phyloP scores from a whole-genome alignment of 1,139 yeast genomes.

The Suhomyces bokatorum region DNA sequence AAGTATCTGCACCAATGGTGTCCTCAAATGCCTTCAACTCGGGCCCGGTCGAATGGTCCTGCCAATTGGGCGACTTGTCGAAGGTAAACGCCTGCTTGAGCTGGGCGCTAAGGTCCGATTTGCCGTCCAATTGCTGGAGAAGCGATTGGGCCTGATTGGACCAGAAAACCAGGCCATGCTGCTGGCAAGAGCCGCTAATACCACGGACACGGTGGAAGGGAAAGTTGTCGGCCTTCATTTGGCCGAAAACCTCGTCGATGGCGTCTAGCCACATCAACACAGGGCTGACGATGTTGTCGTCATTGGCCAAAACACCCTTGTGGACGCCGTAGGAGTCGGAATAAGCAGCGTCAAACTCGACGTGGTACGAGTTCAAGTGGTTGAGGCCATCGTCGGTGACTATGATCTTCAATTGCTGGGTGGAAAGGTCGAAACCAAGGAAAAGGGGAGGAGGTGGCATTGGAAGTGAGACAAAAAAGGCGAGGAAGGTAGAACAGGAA shows the following conservation, averaged over 20 bases:
- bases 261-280: slow-evolving; percentile 91
- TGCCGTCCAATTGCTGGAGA: slow-evolving; percentile 32
- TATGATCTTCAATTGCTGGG: slow-evolving; percentile 83
- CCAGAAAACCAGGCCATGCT: slow-evolving; percentile 91
- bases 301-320: slow-evolving; percentile 63
- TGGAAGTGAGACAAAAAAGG: neutral
- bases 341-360: slow-evolving; percentile 71
- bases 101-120: slow-evolving; percentile 41
- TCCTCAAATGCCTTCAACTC: slow-evolving; percentile 67
- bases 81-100: slow-evolving; percentile 56
- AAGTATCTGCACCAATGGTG: slow-evolving; percentile 56
- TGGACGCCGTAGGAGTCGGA: slow-evolving; percentile 55
- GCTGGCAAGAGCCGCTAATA: slow-evolving; percentile 87
- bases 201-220: slow-evolving; percentile 65
- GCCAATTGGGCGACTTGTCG: slow-evolving; percentile 86
- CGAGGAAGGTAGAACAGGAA: neutral
- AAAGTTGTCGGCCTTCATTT: slow-evolving; percentile 53
- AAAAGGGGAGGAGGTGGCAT: slow-evolving; percentile 25
- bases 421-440: slow-evolving; percentile 83
- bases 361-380: slow-evolving; percentile 57
- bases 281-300: slow-evolving; percentile 71
- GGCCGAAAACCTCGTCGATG: slow-evolving; percentile 59
- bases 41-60: slow-evolving; percentile 80
- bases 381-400: slow-evolving; percentile 57
- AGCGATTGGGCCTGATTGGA: slow-evolving; percentile 45